A percentile compares a stretch with the other conserved stretches of the same genome.
Conservation (phyloP, 805 yeast genomes). For the Priceomyces medius region DNA sequence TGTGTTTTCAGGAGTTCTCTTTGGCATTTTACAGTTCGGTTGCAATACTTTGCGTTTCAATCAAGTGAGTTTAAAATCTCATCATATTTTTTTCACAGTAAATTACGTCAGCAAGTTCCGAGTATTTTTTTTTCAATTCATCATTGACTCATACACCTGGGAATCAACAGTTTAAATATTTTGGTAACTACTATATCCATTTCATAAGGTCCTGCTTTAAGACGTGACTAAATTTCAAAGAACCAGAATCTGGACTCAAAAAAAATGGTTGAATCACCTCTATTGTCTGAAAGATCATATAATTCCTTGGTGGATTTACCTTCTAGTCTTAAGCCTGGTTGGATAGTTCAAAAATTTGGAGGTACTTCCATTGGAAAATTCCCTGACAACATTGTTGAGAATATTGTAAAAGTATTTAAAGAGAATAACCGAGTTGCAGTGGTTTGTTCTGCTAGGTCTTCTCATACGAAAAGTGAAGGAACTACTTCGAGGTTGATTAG, state of each 20-base stretch:
- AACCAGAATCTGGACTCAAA: not conserved
- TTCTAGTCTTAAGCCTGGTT: slow-evolving; percentile 22
- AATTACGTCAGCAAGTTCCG: not conserved
- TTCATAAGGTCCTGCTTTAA: too few species aligned
- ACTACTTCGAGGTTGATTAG: slow-evolving; percentile 83
- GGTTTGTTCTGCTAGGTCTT: slow-evolving; percentile 93
- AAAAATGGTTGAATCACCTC: slow-evolving; percentile 21
- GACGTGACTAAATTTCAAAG: not conserved
- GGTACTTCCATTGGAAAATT: slow-evolving; percentile 98
- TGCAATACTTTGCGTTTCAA: not conserved
- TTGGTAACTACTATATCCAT: not conserved
- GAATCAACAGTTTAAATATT: too few species aligned
- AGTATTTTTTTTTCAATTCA: slow-evolving; percentile 1
- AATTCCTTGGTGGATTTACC: slow-evolving; percentile 42
- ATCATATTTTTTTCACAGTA: not conserved
- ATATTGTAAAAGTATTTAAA: slow-evolving; percentile 71
- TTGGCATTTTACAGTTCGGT: not conserved
- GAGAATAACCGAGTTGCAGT: slow-evolving; percentile 73
- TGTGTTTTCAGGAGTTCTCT: not conserved
- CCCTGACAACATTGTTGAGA: slow-evolving; percentile 78
- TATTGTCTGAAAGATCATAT: slow-evolving; percentile 28
- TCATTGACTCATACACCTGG: slow-evolving; percentile 1
- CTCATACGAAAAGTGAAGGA: slow-evolving; percentile 89
- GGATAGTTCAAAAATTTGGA: slow-evolving; percentile 85
- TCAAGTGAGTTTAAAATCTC: not conserved